phyloP scores from a whole-genome alignment of 148 eudicot species.

The Camellia sinensis region DNA sequence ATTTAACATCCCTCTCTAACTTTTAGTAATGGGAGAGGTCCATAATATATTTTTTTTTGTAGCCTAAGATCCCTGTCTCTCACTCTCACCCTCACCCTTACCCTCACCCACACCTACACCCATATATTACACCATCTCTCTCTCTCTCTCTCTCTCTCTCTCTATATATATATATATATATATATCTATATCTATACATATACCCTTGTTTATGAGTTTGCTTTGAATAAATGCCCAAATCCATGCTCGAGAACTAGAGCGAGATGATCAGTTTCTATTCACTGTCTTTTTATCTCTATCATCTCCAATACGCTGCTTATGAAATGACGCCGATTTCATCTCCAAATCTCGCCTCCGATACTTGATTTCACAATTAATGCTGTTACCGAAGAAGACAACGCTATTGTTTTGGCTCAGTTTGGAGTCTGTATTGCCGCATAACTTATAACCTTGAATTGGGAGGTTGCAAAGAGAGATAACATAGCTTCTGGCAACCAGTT shows the following conservation, averaged over 20 bases:
- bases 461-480: slow-evolving; percentile 24
- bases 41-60: too few relatives aligned
- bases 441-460: slow-evolving; percentile 10
- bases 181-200: too few relatives aligned
- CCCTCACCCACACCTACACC: too few relatives aligned
- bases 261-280: slow-evolving; percentile 13
- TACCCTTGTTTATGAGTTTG: too few relatives aligned
- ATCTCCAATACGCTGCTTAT: neutral
- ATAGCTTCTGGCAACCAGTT: slow-evolving; percentile 29
- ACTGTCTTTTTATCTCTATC: neutral
- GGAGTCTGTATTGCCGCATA: neutral
- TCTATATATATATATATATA: too few relatives aligned
- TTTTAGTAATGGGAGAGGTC: too few relatives aligned
- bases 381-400: neutral
- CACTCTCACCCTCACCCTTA: too few relatives aligned
- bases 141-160: too few relatives aligned
- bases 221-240: too few relatives aligned
- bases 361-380: neutral
- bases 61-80: too few relatives aligned
- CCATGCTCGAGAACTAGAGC: neutral
- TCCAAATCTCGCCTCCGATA: slow-evolving; percentile 7
- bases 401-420: neutral
- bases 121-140: too few relatives aligned
- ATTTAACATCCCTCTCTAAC: too few relatives aligned
- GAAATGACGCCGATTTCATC: slow-evolving; percentile 3